phyloP scores from a whole-genome alignment of 306 rosid species.

The Cicer judaicum region DNA sequence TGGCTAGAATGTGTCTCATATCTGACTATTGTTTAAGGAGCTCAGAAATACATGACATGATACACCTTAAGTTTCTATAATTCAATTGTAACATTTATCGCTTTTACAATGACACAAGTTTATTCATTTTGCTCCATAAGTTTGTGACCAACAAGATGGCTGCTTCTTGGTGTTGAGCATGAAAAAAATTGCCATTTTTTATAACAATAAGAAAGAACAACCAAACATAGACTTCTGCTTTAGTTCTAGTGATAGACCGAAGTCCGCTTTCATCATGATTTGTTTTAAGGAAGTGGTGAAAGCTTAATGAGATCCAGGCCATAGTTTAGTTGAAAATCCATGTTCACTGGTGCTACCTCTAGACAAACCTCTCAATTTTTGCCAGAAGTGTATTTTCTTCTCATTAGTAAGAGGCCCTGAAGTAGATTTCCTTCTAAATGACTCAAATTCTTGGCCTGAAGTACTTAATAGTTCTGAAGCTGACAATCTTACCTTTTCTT shows the following conservation, averaged over 20 bases:
- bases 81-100: constrained; percentile 22
- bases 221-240: constrained; percentile 12
- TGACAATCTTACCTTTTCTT: constrained; percentile 53
- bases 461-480: constrained; percentile 59
- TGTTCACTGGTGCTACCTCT: constrained; percentile 80
- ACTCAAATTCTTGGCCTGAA: constrained; percentile 61
- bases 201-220: constrained; percentile 5
- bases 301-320: constrained; percentile 60
- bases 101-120: constrained; percentile 14
- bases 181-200: neutral
- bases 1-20: constrained; percentile 1
- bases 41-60: constrained; percentile 27
- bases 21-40: constrained; percentile 10
- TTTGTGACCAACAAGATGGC: neutral
- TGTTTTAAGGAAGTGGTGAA: constrained; percentile 6
- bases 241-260: constrained; percentile 1
- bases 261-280: constrained; percentile 29
- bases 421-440: constrained; percentile 69
- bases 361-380: constrained; percentile 66
- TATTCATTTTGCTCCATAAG: constrained; percentile 22
- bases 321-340: constrained; percentile 63
- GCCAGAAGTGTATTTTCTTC: constrained; percentile 69
- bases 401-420: constrained; percentile 71
- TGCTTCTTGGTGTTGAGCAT: constrained; percentile 9
- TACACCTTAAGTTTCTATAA: constrained; percentile 5